phyloP scores from a whole-genome alignment of 2,329 filamentous ascomycete species.

The Neoascochyta sp. region DNA sequence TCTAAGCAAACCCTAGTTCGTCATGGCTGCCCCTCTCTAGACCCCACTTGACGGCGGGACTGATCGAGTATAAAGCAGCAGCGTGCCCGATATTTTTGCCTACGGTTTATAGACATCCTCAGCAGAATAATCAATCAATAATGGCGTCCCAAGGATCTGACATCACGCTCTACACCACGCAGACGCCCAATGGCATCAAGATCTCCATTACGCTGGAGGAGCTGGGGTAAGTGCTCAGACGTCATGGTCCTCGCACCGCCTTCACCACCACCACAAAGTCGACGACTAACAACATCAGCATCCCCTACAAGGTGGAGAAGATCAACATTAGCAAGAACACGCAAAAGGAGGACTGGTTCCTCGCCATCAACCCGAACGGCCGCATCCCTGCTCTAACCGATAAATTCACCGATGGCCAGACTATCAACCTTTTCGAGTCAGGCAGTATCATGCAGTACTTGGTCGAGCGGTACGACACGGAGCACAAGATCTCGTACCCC shows the following conservation, averaged over 20 bases:
- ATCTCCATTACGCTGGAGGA: conserved; percentile 83
- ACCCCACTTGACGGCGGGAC: conserved; percentile 15
- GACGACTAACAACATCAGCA: conserved; percentile 18
- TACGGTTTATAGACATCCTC: not conserved
- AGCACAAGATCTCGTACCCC: conserved; percentile 79
- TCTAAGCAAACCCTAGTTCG: conserved; percentile 25
- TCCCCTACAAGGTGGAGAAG: conserved; percentile 72
- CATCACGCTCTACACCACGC: conserved; percentile 76
- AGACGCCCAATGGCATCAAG: conserved; percentile 89
- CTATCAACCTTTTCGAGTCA: conserved; percentile 76
- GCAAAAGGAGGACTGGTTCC: conserved; percentile 86
- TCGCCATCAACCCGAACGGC: conserved; percentile 89
- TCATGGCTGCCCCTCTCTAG: conserved; percentile 25
- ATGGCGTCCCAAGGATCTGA: conserved; percentile 47
- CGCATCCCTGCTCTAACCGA: conserved; percentile 86
- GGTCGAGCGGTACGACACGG: conserved; percentile 73
- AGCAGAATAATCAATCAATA: not conserved
- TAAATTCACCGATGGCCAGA: conserved; percentile 64
- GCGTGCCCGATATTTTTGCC: not conserved
- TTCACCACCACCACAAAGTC: too few species aligned
- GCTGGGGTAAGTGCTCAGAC: conserved; percentile 51
- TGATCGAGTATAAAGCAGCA: conserved; percentile 8
- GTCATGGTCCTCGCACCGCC: too few species aligned
- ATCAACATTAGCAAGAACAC: conserved; percentile 70
- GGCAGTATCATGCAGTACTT: conserved; percentile 83